A percentile compares a stretch with the other conserved stretches of the same genome.
Conservation (phyloP, 2,329 filamentous ascomycete genomes). For the Bipolaris bicolor region DNA sequence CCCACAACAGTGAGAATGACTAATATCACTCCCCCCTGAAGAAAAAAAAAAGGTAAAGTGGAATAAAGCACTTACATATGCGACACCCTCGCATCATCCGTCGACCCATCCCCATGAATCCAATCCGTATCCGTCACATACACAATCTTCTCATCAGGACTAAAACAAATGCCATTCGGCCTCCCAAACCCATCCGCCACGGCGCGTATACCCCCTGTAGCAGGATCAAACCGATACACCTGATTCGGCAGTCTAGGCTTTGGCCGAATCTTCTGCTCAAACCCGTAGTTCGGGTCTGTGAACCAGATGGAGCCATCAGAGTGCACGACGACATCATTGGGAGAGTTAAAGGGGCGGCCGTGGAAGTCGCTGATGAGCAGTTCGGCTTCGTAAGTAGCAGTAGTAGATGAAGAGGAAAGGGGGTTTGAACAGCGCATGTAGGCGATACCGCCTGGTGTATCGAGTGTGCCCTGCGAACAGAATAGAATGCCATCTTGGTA, state of each 20-base stretch:
- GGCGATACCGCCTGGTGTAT: slow-evolving; percentile 37
- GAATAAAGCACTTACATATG: slow-evolving; percentile 16
- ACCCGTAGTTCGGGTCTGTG: slow-evolving; percentile 50
- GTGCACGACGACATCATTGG: slow-evolving; percentile 51
- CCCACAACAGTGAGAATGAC: background rate
- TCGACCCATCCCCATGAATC: slow-evolving; percentile 26
- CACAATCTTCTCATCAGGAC: slow-evolving; percentile 47
- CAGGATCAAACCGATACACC: slow-evolving; percentile 50
- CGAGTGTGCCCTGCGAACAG: slow-evolving; percentile 43
- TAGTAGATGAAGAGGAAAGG: slow-evolving; percentile 7
- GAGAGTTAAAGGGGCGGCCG: slow-evolving; percentile 51
- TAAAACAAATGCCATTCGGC: slow-evolving; percentile 54
- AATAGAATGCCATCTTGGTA: slow-evolving; percentile 40
- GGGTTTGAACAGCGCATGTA: slow-evolving; percentile 35
- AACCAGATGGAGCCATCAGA: slow-evolving; percentile 54
- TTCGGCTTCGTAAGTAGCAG: slow-evolving; percentile 10
- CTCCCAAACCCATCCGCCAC: slow-evolving; percentile 49
- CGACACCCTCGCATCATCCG: slow-evolving; percentile 18
- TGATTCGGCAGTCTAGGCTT: slow-evolving; percentile 31
- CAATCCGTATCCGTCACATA: slow-evolving; percentile 53
- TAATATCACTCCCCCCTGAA: background rate
- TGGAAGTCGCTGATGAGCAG: slow-evolving; percentile 51
- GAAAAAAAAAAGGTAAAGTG: background rate
- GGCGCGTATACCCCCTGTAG: slow-evolving; percentile 43
- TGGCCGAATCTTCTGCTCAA: slow-evolving; percentile 31